phyloP scores from a whole-genome alignment of 163 green algal species.

The Dunaliella salina region DNA sequence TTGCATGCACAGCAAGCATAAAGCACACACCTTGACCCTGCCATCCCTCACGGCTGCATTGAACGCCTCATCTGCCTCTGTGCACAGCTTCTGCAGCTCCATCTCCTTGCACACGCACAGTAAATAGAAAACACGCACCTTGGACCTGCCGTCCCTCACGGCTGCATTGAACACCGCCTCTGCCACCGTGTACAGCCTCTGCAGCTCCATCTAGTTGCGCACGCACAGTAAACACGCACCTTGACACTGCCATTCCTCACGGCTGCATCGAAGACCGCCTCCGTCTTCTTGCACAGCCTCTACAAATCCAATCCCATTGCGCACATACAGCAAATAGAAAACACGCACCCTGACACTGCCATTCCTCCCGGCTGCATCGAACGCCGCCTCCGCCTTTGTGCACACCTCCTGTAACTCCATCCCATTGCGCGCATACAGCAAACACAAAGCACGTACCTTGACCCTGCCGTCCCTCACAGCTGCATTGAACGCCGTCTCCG shows the following conservation, averaged over 20 bases:
- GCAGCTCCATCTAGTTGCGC: no score
- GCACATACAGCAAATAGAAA: no score
- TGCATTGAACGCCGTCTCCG: background rate
- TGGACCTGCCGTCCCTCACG: background rate
- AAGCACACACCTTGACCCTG: no score
- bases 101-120: no score
- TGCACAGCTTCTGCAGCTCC: background rate
- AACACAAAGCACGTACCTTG: no score
- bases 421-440: no score
- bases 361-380: background rate
- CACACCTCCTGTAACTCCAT: background rate
- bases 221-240: no score
- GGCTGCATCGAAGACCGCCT: background rate
- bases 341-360: no score
- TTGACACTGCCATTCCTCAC: no score
- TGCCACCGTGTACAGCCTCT: background rate
- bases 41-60: no score
- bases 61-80: background rate
- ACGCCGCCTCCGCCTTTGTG: background rate
- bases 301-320: background rate
- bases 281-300: background rate
- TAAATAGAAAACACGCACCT: no score
- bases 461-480: background rate
- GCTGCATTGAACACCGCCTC: background rate
- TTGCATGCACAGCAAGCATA: no score